Conservation (phyloP, 495 filamentous ascomycete species). For the Daldinia childiae region DNA sequence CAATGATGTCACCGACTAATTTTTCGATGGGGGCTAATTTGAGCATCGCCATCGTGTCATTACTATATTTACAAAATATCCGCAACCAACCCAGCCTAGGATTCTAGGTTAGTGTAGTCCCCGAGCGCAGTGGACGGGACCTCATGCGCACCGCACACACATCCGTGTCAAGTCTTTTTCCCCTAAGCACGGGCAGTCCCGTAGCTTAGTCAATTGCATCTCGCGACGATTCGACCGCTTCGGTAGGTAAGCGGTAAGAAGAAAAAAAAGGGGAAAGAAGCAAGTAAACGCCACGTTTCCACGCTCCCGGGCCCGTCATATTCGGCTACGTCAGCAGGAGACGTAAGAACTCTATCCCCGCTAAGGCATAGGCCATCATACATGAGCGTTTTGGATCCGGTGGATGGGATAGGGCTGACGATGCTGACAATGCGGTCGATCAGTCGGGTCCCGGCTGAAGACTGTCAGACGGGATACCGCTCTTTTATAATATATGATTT, state of each 20-base stretch:
- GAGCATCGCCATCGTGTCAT: not conserved
- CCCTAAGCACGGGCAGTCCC: not conserved
- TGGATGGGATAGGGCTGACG: conserved; percentile 23
- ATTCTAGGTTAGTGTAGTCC: not conserved
- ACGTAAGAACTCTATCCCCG: conserved; percentile 29
- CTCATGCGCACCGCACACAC: not conserved
- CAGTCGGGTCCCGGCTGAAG: not conserved
- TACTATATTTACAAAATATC: conserved; percentile 5
- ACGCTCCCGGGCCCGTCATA: conserved; percentile 12
- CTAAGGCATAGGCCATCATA: not conserved
- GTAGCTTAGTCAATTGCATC: not conserved
- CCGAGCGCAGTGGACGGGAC: not conserved
- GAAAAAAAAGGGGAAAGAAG: not conserved
- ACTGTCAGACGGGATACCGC: not conserved
- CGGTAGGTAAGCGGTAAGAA: not conserved
- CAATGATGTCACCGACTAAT: conserved; percentile 7
- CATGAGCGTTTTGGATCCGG: not conserved
- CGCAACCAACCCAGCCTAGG: not conserved
- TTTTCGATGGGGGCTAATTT: not conserved
- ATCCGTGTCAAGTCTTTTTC: not conserved
- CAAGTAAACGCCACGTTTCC: conserved; percentile 22
- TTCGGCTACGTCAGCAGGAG: not conserved
- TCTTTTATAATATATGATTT: not conserved
- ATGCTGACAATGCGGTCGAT: not conserved
- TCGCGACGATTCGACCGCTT: not conserved